Conservation (phyloP, 495 filamentous ascomycete species). For the Talaromyces stipitatus region DNA sequence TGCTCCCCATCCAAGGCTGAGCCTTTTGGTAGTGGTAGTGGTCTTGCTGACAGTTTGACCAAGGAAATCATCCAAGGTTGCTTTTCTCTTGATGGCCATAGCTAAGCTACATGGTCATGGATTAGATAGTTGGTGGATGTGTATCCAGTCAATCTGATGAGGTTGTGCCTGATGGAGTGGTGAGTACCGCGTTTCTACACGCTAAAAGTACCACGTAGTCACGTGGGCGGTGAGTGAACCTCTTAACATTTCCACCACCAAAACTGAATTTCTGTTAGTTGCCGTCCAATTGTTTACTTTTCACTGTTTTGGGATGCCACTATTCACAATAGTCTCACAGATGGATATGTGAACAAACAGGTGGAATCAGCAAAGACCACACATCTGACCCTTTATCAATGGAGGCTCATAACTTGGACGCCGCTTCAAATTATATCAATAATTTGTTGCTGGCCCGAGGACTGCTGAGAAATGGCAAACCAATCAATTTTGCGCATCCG, state of each 20-base stretch:
- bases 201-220: neutral
- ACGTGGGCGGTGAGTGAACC: conserved; percentile 3
- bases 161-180: neutral
- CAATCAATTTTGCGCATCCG: conserved; percentile 79
- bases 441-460: conserved; percentile 88
- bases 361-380: neutral
- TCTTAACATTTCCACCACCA: neutral
- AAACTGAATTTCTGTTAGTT: neutral
- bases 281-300: conserved; percentile 34
- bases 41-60: neutral
- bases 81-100: conserved; percentile 2
- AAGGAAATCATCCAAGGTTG: neutral
- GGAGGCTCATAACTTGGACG: conserved; percentile 73
- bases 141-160: neutral
- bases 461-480: conserved; percentile 71
- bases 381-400: conserved; percentile 34
- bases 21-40: neutral
- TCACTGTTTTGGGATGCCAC: conserved; percentile 29
- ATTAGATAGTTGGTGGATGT: neutral
- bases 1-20: neutral
- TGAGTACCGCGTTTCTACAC: neutral
- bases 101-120: neutral
- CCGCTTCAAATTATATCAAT: conserved; percentile 92
- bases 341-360: neutral
- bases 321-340: neutral